Conservation (phyloP, 352 stramenopile species). For the Phytophthora pisi region DNA sequence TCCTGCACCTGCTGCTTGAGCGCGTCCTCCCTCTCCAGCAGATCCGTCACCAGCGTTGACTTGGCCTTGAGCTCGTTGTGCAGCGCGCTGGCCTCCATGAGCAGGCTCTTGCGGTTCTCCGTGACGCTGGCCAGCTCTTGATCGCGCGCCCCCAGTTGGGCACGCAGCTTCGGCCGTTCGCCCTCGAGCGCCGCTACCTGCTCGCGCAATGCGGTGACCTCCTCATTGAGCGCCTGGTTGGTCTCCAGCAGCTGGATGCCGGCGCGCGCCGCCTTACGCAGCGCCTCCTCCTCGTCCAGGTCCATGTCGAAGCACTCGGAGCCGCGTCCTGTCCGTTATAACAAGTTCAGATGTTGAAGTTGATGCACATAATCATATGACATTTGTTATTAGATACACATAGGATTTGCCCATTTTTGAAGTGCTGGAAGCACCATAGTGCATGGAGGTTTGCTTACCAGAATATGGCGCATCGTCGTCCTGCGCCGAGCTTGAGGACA, state of each 20-base stretch:
- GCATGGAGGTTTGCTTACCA: not conserved
- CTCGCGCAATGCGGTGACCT: conserved; percentile 60
- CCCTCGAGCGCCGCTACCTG: conserved; percentile 62
- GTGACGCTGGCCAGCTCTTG: conserved; percentile 48
- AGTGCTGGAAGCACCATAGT: not conserved
- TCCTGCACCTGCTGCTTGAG: conserved; percentile 45
- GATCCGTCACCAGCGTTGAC: conserved; percentile 58
- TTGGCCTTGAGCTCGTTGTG: conserved; percentile 64
- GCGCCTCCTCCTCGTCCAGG: conserved; percentile 65
- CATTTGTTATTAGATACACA: conserved; percentile 22
- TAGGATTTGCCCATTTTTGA: not conserved
- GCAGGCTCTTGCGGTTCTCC: conserved; percentile 47
- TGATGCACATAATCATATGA: not conserved
- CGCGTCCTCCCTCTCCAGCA: conserved; percentile 53
- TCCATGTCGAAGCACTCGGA: conserved; percentile 50
- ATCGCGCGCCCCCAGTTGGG: conserved; percentile 43
- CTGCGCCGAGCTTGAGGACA: conserved; percentile 26
- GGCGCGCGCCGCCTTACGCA: conserved; percentile 67
- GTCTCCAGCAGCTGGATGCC: conserved; percentile 78
- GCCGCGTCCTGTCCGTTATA: conserved; percentile 19
- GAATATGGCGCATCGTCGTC: conserved; percentile 34
- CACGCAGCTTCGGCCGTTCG: conserved; percentile 50
- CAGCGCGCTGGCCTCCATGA: conserved; percentile 62
- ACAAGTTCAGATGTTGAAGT: conserved; percentile 8
- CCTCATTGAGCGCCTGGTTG: conserved; percentile 70